Evolutionary conservation across 768 basidiomycete genomes (phyloP), one percentile per base, ranked within the genome.

Genomic region (Lactifluus subvellereus): DNA sequence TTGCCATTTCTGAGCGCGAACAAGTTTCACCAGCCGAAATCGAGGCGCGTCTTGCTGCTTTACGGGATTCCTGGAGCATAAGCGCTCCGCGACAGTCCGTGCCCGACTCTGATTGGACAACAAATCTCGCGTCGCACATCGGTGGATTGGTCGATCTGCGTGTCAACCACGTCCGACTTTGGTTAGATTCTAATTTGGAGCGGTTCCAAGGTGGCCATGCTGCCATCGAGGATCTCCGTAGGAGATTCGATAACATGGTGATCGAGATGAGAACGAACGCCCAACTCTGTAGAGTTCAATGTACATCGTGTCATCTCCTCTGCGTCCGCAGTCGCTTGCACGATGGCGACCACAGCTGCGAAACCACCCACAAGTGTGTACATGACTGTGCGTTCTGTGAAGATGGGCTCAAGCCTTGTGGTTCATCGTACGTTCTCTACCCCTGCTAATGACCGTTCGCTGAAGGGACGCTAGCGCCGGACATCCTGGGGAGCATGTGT

Each of bases 401-500:
- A 8, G 74, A 75, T 56, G 71, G 60, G 6, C 13, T 14, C 13
- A 74, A 70, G 56, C 18, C 64, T 1, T 86, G 84, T 69, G 76
- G 79, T 14, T 74, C 80, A 67, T 73, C 73, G 84, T 84, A 68
- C 53, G 82, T 74, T 5, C 5, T 4, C n/a, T 10, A 13, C 47
- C 30, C 7, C 37, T 18, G 18, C 30, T 10, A 27, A 3, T 27
- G 27, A 27, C 40, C 0, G 40, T 27, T 40, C 40, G 14, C 40
- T 40, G 40, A 40, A 40, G 40, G 5, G 40, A 14, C 2, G 14
- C 5, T 27, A 27, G 27, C 27, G 27, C 27, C 27, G 27, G 85
- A 0, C 84, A 86, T 60, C 69, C 77, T 35, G 83, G 82, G n/a
- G 74, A 72, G 16, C 84, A 86, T 61, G 77, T 83, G 85, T 84